Evolutionary conservation across 192 early-diverging fungal genomes (phyloP).

Genomic region (Neocallimastix lanati): DNA sequence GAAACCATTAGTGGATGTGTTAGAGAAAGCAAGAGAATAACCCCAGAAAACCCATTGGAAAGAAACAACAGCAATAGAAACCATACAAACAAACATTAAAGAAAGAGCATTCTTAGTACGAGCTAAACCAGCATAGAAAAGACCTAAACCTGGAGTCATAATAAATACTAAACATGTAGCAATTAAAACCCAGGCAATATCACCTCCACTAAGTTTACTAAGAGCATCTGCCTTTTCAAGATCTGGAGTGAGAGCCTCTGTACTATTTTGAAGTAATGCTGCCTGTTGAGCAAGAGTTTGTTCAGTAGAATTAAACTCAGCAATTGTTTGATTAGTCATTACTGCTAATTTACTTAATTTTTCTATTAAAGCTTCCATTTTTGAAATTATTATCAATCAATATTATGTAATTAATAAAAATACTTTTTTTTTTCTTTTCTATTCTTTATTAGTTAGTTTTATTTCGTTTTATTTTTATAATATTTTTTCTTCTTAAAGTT

Average conservation of each 20-base stretch:
- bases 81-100: conserved; percentile 47
- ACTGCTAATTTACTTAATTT: not conserved
- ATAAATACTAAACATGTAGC: conserved; percentile 70
- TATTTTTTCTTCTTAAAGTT: no score
- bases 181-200: conserved; percentile 55
- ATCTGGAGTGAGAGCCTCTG: not conserved
- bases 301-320: not conserved
- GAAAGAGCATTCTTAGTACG: conserved; percentile 63
- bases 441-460: no score
- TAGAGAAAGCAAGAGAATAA: conserved; percentile 5
- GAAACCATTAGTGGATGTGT: not conserved
- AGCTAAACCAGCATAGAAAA: conserved; percentile 62
- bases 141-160: conserved; percentile 65
- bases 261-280: not conserved
- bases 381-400: no score
- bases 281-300: not conserved
- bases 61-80: conserved; percentile 33
- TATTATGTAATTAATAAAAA: no score
- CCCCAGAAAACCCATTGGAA: conserved; percentile 5
- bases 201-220: conserved; percentile 11
- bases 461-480: no score
- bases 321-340: not conserved
- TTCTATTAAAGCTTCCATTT: not conserved
- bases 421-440: no score
- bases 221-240: not conserved